These are phyloP conservation scores for Verticillium tricorpus DNA, from an alignment of 2,329 filamentous ascomycete species.

Conservation along the genomic window DNA sequence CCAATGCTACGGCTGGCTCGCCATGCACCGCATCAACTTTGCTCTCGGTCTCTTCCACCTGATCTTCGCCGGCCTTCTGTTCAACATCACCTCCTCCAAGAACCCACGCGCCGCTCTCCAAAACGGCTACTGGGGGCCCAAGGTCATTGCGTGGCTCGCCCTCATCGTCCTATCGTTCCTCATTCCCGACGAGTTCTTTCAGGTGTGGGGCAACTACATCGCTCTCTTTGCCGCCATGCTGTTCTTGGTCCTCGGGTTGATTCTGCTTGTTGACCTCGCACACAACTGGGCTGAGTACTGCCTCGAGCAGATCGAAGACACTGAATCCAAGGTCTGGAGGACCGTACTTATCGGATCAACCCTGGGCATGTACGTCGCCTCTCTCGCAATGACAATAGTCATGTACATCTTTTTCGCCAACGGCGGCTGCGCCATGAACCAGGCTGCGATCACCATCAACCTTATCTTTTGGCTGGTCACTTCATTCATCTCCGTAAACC, in stretches of 20 bases:
- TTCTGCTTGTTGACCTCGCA: conserved; percentile 89
- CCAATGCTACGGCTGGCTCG: conserved; percentile 91
- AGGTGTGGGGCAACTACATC: conserved; percentile 93
- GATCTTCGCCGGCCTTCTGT: conserved; percentile 74
- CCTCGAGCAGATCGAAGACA: conserved; percentile 85
- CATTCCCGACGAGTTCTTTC: conserved; percentile 91
- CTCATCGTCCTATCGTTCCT: conserved; percentile 90
- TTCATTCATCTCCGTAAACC: conserved; percentile 83
- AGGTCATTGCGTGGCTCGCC: conserved; percentile 82
- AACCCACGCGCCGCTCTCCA: conserved; percentile 84
- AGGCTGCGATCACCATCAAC: conserved; percentile 93
- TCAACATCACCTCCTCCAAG: conserved; percentile 83
- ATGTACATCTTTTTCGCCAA: conserved; percentile 96
- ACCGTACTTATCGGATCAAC: conserved; percentile 87
- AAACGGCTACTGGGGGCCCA: conserved; percentile 99
- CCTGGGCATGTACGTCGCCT: conserved; percentile 86
- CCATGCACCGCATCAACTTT: conserved; percentile 97
- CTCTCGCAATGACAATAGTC: conserved; percentile 88
- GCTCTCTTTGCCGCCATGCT: conserved; percentile 84
- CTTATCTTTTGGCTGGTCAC: conserved; percentile 76
- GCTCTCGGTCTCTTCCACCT: conserved; percentile 92
- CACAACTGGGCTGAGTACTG: conserved; percentile 98
- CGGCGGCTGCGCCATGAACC: conserved; percentile 86
- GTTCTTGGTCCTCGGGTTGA: conserved; percentile 87
- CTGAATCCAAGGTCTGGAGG: conserved; percentile 81